Evolutionary conservation across 345 rosid species (phyloP).

Genomic region (Firmiana major): DNA sequence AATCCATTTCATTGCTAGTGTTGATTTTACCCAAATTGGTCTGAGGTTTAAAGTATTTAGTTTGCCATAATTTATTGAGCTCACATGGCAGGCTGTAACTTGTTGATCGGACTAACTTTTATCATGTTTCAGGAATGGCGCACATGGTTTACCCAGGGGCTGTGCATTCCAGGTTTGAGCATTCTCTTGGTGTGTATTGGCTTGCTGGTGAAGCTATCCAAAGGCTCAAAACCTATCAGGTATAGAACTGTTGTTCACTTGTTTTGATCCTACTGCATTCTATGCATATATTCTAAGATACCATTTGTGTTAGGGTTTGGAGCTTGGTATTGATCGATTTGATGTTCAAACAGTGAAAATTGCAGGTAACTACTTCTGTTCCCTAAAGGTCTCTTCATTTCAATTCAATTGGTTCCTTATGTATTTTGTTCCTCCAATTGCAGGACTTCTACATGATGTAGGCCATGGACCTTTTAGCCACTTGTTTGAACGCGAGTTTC

Average conservation of each 20-base stretch:
- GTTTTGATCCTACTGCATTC: not conserved
- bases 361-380: slow-evolving; percentile 55
- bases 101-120: not conserved
- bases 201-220: slow-evolving; percentile 81
- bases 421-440: slow-evolving; percentile 19
- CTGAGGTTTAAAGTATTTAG: not conserved
- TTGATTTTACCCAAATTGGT: not conserved
- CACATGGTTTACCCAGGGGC: slow-evolving; percentile 93
- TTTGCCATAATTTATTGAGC: not conserved
- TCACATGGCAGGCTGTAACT: not conserved
- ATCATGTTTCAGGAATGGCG: slow-evolving; percentile 53
- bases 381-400: slow-evolving; percentile 3
- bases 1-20: not conserved
- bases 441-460: slow-evolving; percentile 91
- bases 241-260: slow-evolving; percentile 24
- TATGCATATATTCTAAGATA: slow-evolving; percentile 10
- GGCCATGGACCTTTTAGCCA: slow-evolving; percentile 99
- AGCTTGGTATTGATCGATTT: slow-evolving; percentile 69
- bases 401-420: not conserved
- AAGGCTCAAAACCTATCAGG: slow-evolving; percentile 61
- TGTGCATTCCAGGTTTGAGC: slow-evolving; percentile 87
- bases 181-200: slow-evolving; percentile 91
- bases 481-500: slow-evolving; percentile 84
- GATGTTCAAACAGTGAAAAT: slow-evolving; percentile 87
- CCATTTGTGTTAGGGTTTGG: slow-evolving; percentile 53